phyloP scores from a whole-genome alignment of 2,329 filamentous ascomycete genomes.

The Trematosphaeria pertusa region DNA sequence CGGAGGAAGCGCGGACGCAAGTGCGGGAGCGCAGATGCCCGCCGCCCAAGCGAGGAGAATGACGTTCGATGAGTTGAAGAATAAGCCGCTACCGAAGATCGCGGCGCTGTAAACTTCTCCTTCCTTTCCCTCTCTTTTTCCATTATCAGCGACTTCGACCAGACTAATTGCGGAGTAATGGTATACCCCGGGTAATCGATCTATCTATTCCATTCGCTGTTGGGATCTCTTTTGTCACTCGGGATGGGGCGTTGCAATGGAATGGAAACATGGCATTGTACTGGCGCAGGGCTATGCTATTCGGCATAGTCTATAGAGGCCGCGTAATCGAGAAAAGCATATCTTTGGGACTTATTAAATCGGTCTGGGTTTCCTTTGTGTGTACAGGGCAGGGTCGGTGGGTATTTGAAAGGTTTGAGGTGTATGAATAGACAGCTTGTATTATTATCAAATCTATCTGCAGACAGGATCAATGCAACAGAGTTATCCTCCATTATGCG shows the following conservation, averaged over 20 bases:
- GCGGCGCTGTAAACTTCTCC: conserved; percentile 19
- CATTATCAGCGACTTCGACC: not conserved
- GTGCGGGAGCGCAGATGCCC: not conserved
- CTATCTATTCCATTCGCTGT: not conserved
- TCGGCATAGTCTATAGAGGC: not conserved
- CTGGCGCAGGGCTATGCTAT: not conserved
- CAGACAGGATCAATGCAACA: too few species aligned
- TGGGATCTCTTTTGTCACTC: not conserved
- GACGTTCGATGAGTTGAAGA: conserved; percentile 32
- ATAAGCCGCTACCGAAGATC: conserved; percentile 38
- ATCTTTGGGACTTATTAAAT: not conserved
- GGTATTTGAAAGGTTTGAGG: not conserved
- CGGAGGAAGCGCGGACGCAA: conserved; percentile 8
- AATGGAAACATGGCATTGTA: not conserved
- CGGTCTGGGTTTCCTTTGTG: not conserved
- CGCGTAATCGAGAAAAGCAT: not conserved
- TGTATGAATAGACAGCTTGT: not conserved
- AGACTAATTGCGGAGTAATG: not conserved
- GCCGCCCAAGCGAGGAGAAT: conserved; percentile 8
- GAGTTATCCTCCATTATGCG: too few species aligned
- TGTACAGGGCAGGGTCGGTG: not conserved
- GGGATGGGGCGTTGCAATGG: not conserved
- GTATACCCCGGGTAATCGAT: not conserved
- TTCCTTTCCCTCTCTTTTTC: not conserved
- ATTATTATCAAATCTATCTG: not conserved